Evolutionary conservation across 2,329 filamentous ascomycete genomes (phyloP).

Genomic region (Aspergillus flavus): DNA sequence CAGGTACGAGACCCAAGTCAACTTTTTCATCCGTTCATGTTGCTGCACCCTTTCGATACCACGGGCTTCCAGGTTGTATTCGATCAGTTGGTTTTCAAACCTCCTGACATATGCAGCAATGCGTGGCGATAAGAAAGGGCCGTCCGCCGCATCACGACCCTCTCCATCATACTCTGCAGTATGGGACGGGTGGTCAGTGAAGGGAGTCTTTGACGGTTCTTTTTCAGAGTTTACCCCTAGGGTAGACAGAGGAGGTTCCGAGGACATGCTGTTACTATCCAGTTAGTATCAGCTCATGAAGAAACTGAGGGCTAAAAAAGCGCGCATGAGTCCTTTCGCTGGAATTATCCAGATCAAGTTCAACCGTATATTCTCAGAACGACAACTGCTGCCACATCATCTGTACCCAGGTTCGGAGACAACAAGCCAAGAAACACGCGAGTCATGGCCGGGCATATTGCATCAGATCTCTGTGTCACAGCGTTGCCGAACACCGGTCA

Average conservation of each 20-base stretch:
- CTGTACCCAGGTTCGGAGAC: neutral
- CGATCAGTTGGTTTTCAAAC: constrained; percentile 45
- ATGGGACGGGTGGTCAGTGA: constrained; percentile 15
- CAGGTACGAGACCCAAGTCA: constrained; percentile 55
- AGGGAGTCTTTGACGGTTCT: constrained; percentile 18
- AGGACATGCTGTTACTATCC: constrained; percentile 33
- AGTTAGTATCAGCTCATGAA: constrained; percentile 24
- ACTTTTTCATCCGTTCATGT: constrained; percentile 56
- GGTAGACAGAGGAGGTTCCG: constrained; percentile 32
- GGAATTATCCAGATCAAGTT: constrained; percentile 51
- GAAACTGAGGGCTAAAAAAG: constrained; percentile 23
- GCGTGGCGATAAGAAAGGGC: constrained; percentile 26
- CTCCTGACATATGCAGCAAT: constrained; percentile 33
- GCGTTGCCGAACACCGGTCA: constrained; percentile 44
- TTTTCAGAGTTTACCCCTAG: constrained; percentile 30
- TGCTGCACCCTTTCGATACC: constrained; percentile 62
- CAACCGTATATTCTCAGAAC: constrained; percentile 50
- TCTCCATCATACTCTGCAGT: constrained; percentile 20
- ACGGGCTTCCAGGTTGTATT: constrained; percentile 57
- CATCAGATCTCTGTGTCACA: constrained; percentile 11
- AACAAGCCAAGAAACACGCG: neutral
- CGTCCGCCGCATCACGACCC: constrained; percentile 10
- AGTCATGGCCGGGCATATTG: neutral
- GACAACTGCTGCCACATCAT: constrained; percentile 21
- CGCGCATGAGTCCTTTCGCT: constrained; percentile 49